Conservation (phyloP, 139 green algal species). For the Chlamydomonas sphaeroides region DNA sequence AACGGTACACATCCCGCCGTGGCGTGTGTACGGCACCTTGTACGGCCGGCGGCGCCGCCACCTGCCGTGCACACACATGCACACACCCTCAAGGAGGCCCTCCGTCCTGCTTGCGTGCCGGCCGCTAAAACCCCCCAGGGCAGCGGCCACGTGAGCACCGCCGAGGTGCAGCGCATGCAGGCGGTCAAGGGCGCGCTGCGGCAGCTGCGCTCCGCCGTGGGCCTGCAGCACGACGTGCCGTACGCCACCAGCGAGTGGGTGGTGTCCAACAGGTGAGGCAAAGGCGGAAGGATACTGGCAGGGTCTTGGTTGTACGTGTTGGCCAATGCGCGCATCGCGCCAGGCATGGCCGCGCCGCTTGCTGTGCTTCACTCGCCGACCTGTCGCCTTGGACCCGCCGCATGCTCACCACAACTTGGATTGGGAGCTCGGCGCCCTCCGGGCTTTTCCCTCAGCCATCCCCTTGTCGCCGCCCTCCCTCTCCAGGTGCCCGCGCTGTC, state of each 20-base stretch:
- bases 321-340: too few relatives aligned
- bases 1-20: too few relatives aligned
- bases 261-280: slow-evolving; percentile 15
- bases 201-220: background rate
- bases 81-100: background rate
- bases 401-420: too few relatives aligned
- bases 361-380: too few relatives aligned
- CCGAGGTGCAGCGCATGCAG: background rate
- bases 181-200: background rate
- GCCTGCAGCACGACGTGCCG: slow-evolving; percentile 1
- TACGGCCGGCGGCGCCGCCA: too few relatives aligned
- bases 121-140: background rate
- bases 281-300: too few relatives aligned
- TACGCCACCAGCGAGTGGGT: slow-evolving; percentile 20
- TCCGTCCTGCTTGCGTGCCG: background rate
- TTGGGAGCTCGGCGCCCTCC: background rate
- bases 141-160: background rate
- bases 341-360: too few relatives aligned
- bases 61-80: background rate
- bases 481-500: slow-evolving; percentile 32
- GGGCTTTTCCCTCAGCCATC: background rate
- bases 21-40: too few relatives aligned
- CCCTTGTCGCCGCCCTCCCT: too few relatives aligned
- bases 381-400: too few relatives aligned
- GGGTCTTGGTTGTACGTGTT: too few relatives aligned